Evolutionary conservation across 345 rosid species (phyloP), one percentile per base, ranked within the genome.

Genomic region (Aegle marmelos): DNA sequence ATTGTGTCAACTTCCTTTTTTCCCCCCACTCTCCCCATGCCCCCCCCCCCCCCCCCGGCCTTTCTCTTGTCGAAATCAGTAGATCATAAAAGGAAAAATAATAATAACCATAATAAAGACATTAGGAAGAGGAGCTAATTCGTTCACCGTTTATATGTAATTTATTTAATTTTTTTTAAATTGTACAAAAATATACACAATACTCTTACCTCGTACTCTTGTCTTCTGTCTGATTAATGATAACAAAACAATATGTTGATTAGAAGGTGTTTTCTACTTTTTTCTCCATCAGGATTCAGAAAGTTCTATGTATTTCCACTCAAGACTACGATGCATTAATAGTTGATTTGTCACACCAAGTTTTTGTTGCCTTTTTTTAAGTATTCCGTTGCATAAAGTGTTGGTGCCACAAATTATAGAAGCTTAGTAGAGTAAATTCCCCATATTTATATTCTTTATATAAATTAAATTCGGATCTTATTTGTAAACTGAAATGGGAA

Each of bases 161-260:
- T 62, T n/a, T 78, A 50, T 72, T 77, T 17, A 9, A 45, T 11
- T 17, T 60, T 34, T 37, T 72, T 61, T 6, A 22, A 61, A 30
- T 54, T 78, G 84, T 78, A 70, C 67, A 82, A 54, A 74, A 60
- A 41, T 61, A 39, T 59, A n/a, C 33, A 17, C 22, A 13, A 34
- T 72, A 66, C 50, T 66, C 56, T 1, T 58, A 5, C 70, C 27
- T 24, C 59, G 74, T 68, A 72, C 34, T 6, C 0, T 5, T 59
- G 24, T 19, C 3, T 53, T 36, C 13, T 36, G 34, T 34, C 22
- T 36, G 34, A 68, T 37, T 21, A 77, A 58, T 37, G 74, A 69
- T 39, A 77, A 2, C 24, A 7, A 37, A 27, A 41, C 53, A 56
- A 6, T 24, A 25, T 56, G 63, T 65, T 53, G 50, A 45, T 45